These are phyloP conservation scores for Laguncularia racemosa DNA, from an alignment of 345 rosid species.

Conservation along the genomic window DNA sequence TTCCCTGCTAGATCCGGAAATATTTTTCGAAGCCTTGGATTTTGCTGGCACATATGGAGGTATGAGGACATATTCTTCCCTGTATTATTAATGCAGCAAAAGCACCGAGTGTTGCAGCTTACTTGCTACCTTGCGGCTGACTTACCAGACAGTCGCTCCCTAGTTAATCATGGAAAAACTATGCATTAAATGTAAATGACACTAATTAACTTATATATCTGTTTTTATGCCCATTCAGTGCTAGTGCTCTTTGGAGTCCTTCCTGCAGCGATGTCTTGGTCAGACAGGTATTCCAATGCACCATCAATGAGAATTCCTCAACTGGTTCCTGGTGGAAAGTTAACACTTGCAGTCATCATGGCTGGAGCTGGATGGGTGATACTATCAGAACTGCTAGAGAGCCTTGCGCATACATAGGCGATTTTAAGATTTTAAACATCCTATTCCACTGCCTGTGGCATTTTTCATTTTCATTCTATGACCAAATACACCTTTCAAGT, in stretches of 20 bases:
- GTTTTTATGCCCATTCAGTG: constrained; percentile 26
- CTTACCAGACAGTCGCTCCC: too few relatives aligned
- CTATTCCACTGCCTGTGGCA: background rate
- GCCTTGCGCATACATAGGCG: constrained; percentile 11
- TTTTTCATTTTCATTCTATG: background rate
- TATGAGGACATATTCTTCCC: constrained; percentile 9
- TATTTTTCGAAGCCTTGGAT: constrained; percentile 89
- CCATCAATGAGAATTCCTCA: constrained; percentile 20
- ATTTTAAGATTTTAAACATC: background rate
- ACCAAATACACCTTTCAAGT: too few relatives aligned
- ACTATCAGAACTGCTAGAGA: constrained; percentile 46
- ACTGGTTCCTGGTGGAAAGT: constrained; percentile 71
- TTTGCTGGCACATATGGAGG: constrained; percentile 98
- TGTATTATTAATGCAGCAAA: background rate
- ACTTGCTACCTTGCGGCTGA: background rate
- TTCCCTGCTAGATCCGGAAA: constrained; percentile 76
- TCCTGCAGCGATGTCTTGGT: constrained; percentile 95
- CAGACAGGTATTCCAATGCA: constrained; percentile 58
- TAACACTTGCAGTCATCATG: constrained; percentile 49
- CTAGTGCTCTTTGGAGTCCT: constrained; percentile 73
- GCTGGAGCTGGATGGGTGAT: constrained; percentile 59
- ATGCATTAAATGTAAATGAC: background rate
- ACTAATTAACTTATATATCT: background rate
- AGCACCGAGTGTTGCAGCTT: background rate
- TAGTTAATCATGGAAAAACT: too few relatives aligned